A percentile compares a stretch with the other conserved stretches of the same genome.
Conservation (phyloP, 352 stramenopile genomes). For the Globisporangium emineosum region DNA sequence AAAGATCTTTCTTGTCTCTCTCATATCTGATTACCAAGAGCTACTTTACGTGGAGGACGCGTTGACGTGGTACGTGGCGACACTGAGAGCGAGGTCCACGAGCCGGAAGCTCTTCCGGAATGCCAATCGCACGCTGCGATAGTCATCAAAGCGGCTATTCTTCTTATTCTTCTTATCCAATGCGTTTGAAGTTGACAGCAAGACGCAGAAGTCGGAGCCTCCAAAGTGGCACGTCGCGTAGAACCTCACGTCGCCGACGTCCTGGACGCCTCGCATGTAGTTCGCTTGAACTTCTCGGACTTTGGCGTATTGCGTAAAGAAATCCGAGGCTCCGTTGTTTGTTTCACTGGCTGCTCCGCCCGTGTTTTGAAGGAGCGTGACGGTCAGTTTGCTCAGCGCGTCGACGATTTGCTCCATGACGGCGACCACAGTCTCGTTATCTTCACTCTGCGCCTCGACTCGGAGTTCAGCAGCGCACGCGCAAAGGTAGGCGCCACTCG, state of each 20-base stretch:
- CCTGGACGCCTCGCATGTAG: conserved; percentile 8
- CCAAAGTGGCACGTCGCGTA: conserved; percentile 14
- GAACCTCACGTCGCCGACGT: conserved; percentile 4
- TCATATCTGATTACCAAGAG: neutral
- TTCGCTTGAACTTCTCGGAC: conserved; percentile 10
- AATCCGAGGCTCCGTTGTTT: neutral
- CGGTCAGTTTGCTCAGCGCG: conserved; percentile 8
- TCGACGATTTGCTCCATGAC: conserved; percentile 3
- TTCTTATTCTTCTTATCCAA: no score
- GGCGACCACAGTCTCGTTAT: neutral
- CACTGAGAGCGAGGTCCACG: conserved; percentile 9
- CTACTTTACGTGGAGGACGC: neutral
- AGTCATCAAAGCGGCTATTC: conserved; percentile 10
- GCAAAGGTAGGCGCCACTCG: conserved; percentile 12
- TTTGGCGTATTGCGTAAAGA: neutral
- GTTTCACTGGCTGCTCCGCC: neutral
- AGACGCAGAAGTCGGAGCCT: conserved; percentile 7
- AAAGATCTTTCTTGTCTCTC: neutral
- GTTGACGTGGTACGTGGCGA: conserved; percentile 14
- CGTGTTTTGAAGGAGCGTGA: conserved; percentile 13
- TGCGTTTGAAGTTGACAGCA: neutral
- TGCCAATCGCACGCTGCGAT: conserved; percentile 8
- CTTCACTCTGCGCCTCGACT: neutral
- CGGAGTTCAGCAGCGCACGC: conserved; percentile 11
- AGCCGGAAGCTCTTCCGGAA: conserved; percentile 10